Evolutionary conservation across 1,284 basidiomycete species (phyloP).

Genomic region (Ceratobasidium sp.): DNA sequence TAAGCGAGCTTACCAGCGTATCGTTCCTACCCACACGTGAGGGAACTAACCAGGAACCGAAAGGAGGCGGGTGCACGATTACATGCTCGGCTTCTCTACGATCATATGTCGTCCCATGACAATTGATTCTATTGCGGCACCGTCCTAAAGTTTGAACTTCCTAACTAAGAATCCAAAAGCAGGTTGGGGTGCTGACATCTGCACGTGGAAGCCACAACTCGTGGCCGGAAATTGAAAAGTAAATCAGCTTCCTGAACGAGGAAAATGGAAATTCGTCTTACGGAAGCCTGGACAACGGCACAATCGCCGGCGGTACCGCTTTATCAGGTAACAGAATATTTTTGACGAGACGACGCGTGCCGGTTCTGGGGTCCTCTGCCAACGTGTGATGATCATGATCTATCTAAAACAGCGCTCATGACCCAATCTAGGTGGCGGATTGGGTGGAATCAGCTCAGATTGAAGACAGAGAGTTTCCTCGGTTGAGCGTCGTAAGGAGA

Average conservation of each 20-base stretch:
- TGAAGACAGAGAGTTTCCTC: slow-evolving; percentile 21
- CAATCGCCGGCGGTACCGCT: slow-evolving; percentile 7
- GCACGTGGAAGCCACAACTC: slow-evolving; percentile 17
- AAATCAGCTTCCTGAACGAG: slow-evolving; percentile 37
- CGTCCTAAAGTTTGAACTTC: slow-evolving; percentile 10
- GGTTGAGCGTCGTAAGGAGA: slow-evolving; percentile 19
- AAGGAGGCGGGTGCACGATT: slow-evolving; percentile 5
- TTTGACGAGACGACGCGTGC: neutral
- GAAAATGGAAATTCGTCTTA: neutral
- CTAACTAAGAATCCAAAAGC: slow-evolving; percentile 22
- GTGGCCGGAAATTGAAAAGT: slow-evolving; percentile 20
- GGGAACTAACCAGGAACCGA: slow-evolving; percentile 23
- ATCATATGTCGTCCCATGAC: neutral
- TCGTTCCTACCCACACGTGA: neutral
- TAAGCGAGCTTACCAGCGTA: neutral
- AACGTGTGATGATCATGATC: slow-evolving; percentile 41
- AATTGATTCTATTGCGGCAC: neutral
- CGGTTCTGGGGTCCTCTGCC: slow-evolving; percentile 34
- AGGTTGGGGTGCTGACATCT: neutral
- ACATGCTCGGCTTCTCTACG: neutral
- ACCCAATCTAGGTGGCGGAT: slow-evolving; percentile 30
- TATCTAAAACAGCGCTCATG: slow-evolving; percentile 17
- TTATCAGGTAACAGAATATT: slow-evolving; percentile 18
- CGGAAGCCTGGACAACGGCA: no score
- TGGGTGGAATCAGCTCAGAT: slow-evolving; percentile 20